Conservation (phyloP, 768 basidiomycete genomes). For the Termitomyces sp. region DNA sequence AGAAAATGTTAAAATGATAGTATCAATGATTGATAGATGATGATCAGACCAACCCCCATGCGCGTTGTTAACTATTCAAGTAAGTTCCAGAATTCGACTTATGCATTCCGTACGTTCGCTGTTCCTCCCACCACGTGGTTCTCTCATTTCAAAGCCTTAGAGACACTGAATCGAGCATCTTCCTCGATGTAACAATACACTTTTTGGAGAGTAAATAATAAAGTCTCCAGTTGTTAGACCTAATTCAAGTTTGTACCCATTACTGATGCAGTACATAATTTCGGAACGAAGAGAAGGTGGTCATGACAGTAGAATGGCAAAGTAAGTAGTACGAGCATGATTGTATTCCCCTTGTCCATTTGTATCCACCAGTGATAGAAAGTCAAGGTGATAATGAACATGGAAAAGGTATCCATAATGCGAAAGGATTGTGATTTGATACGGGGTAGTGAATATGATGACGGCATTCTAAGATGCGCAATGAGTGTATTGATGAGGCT, state of each 20-base stretch:
- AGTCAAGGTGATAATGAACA: background rate
- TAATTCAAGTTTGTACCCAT: background rate
- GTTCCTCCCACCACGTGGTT: too few species aligned
- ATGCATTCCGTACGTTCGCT: too few species aligned
- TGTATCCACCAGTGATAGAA: background rate
- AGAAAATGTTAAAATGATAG: too few species aligned
- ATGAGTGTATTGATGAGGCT: background rate
- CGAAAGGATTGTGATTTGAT: background rate
- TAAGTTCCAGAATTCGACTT: too few species aligned
- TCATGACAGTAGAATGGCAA: background rate
- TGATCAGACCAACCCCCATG: too few species aligned
- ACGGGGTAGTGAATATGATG: too few species aligned
- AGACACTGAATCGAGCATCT: background rate
- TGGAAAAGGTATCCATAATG: background rate
- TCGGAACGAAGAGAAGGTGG: background rate
- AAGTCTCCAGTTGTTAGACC: background rate
- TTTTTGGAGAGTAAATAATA: background rate
- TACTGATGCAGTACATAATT: background rate
- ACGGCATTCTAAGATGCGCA: background rate
- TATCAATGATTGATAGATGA: too few species aligned
- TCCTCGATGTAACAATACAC: background rate
- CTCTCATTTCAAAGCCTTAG: background rate
- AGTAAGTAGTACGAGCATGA: background rate
- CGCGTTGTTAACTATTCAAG: too few species aligned
- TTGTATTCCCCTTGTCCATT: background rate